phyloP scores from a whole-genome alignment of 805 yeast genomes.

The Saccharomycopsis sp. region DNA sequence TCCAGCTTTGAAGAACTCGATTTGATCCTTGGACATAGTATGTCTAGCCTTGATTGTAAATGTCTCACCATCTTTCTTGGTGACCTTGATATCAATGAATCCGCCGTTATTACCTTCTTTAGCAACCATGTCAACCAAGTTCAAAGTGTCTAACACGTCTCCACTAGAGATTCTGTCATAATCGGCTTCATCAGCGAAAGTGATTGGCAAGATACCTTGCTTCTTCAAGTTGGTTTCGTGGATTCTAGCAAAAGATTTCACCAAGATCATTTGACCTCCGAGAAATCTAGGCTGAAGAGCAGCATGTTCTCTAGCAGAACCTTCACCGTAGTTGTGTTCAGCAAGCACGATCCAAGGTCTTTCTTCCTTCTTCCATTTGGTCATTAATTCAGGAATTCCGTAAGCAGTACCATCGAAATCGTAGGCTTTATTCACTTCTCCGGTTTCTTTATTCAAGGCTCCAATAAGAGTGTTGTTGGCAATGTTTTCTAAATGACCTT shows the following conservation, averaged over 20 bases:
- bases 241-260: constrained; percentile 95
- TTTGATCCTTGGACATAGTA: constrained; percentile 95
- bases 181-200: constrained; percentile 85
- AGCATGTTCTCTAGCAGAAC: constrained; percentile 98
- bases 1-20: constrained; percentile 94
- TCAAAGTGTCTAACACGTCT: constrained; percentile 70
- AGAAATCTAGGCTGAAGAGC: constrained; percentile 92
- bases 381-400: constrained; percentile 94
- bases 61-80: constrained; percentile 64
- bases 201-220: constrained; percentile 94
- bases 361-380: constrained; percentile 80
- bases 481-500: constrained; percentile 94
- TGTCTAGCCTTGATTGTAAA: constrained; percentile 76
- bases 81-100: constrained; percentile 58
- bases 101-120: constrained; percentile 90
- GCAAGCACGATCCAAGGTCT: constrained; percentile 95
- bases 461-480: constrained; percentile 94
- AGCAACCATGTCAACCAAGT: constrained; percentile 66
- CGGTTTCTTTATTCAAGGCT: constrained; percentile 94
- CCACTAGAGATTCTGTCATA: constrained; percentile 76
- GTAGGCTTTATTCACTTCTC: constrained; percentile 85
- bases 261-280: constrained; percentile 84
- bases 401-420: constrained; percentile 74
- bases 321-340: constrained; percentile 98
- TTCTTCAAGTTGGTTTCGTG: constrained; percentile 97